Evolutionary conservation across 257 asterid species (phyloP).

Genomic region (Solanum neorickii): DNA sequence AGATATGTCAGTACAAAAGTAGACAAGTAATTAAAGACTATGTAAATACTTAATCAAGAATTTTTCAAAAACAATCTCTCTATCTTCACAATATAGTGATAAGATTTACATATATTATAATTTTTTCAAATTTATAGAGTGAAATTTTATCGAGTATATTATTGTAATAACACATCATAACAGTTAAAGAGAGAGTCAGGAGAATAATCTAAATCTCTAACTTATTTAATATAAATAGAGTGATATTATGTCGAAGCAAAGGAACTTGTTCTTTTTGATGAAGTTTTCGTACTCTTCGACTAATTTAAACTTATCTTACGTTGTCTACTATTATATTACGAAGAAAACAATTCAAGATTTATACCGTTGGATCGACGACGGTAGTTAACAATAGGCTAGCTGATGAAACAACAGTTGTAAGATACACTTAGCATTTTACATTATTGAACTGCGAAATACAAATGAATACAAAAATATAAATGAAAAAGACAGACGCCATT

Average conservation of each 20-base stretch:
- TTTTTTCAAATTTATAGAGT: fast-evolving
- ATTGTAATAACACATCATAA: fast-evolving
- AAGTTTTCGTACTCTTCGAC: too few relatives aligned
- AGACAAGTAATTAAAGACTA: too few relatives aligned
- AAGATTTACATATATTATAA: neutral
- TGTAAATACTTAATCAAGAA: too few relatives aligned
- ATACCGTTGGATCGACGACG: neutral
- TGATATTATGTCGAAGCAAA: too few relatives aligned
- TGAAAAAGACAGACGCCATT: neutral
- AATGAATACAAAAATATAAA: neutral
- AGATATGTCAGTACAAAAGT: fast-evolving
- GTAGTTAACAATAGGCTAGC: neutral
- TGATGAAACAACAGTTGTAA: neutral
- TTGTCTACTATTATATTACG: too few relatives aligned
- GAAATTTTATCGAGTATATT: neutral
- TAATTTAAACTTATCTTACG: too few relatives aligned
- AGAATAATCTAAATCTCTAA: too few relatives aligned
- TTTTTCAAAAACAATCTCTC: too few relatives aligned
- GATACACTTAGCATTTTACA: neutral
- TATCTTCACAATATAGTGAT: fast-evolving
- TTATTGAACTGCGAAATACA: neutral
- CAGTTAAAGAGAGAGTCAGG: fast-evolving
- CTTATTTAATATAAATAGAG: neutral
- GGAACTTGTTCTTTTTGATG: neutral
- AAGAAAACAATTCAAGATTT: neutral